A percentile compares a stretch with the other conserved stretches of the same genome.
Evolutionary conservation across 2,329 filamentous ascomycete genomes (phyloP).

Genomic region (Botryotinia calthae): DNA sequence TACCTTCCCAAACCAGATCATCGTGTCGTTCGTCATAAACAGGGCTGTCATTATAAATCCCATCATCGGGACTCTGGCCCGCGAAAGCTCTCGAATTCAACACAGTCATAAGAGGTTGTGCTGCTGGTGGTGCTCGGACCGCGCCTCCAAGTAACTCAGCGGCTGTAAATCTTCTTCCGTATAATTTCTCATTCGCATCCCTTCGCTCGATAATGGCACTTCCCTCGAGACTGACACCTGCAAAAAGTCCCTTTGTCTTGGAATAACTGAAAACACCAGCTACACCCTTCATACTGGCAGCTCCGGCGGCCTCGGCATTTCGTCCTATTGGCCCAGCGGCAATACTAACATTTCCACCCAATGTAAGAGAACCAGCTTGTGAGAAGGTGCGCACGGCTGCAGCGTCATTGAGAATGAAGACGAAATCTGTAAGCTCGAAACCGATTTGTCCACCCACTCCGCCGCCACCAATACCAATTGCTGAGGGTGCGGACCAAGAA

Average conservation of each 20-base stretch:
- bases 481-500: slow-evolving; percentile 76
- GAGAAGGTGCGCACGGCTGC: slow-evolving; percentile 90
- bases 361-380: slow-evolving; percentile 83
- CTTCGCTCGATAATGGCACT: slow-evolving; percentile 90
- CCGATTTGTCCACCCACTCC: slow-evolving; percentile 85
- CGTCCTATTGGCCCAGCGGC: slow-evolving; percentile 90
- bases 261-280: slow-evolving; percentile 95
- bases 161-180: slow-evolving; percentile 79
- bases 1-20: slow-evolving; percentile 79
- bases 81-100: slow-evolving; percentile 83
- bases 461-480: slow-evolving; percentile 76
- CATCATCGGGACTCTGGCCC: slow-evolving; percentile 58
- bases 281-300: slow-evolving; percentile 83
- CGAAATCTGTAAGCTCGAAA: slow-evolving; percentile 88
- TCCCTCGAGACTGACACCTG: slow-evolving; percentile 90
- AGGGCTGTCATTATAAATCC: slow-evolving; percentile 91
- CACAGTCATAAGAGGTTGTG: slow-evolving; percentile 79
- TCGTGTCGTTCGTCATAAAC: slow-evolving; percentile 83
- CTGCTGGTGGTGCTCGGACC: slow-evolving; percentile 74
- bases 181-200: slow-evolving; percentile 96
- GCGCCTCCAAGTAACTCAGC: slow-evolving; percentile 76
- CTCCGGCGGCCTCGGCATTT: slow-evolving; percentile 93
- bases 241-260: slow-evolving; percentile 96
- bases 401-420: slow-evolving; percentile 95
- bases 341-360: slow-evolving; percentile 94